These are phyloP conservation scores for Lactarius tabidus DNA, from an alignment of 768 basidiomycete species.

Conservation along the genomic window DNA sequence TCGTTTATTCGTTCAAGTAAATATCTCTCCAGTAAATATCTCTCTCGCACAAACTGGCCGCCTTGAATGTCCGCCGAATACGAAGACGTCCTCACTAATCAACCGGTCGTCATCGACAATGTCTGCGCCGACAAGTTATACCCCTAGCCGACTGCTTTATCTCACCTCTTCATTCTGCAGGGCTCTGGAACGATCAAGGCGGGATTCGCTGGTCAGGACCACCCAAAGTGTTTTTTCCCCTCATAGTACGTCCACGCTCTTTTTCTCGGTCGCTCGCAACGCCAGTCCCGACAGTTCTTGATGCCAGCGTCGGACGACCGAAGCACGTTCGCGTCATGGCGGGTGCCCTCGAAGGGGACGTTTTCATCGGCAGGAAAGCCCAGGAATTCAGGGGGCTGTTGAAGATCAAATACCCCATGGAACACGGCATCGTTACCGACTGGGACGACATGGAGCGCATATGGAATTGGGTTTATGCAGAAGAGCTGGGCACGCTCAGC, in stretches of 20 bases:
- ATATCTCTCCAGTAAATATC: background rate
- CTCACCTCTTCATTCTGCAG: slow-evolving; percentile 42
- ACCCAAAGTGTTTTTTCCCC: slow-evolving; percentile 99
- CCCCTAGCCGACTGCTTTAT: slow-evolving; percentile 21
- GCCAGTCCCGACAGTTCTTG: background rate
- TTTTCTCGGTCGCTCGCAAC: slow-evolving; percentile 11
- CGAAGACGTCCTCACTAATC: slow-evolving; percentile 94
- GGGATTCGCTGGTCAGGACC: slow-evolving; percentile 97
- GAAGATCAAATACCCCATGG: slow-evolving; percentile 99
- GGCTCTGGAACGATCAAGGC: slow-evolving; percentile 99
- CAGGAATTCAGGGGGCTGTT: slow-evolving; percentile 94
- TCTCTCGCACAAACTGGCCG: background rate
- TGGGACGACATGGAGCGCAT: slow-evolving; percentile 99
- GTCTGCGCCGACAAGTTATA: slow-evolving; percentile 44
- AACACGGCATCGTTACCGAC: slow-evolving; percentile 97
- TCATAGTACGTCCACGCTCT: slow-evolving; percentile 76
- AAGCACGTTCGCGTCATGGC: slow-evolving; percentile 99
- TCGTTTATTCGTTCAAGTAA: too few species aligned
- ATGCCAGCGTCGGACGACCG: slow-evolving; percentile 82
- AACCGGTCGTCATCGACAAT: slow-evolving; percentile 99
- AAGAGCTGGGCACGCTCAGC: slow-evolving; percentile 91
- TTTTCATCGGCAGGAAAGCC: slow-evolving; percentile 92
- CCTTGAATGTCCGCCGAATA: slow-evolving; percentile 73
- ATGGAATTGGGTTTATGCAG: slow-evolving; percentile 97
- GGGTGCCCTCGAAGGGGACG: slow-evolving; percentile 92